phyloP scores from a whole-genome alignment of 306 rosid species.

The Cucumis hystrix region DNA sequence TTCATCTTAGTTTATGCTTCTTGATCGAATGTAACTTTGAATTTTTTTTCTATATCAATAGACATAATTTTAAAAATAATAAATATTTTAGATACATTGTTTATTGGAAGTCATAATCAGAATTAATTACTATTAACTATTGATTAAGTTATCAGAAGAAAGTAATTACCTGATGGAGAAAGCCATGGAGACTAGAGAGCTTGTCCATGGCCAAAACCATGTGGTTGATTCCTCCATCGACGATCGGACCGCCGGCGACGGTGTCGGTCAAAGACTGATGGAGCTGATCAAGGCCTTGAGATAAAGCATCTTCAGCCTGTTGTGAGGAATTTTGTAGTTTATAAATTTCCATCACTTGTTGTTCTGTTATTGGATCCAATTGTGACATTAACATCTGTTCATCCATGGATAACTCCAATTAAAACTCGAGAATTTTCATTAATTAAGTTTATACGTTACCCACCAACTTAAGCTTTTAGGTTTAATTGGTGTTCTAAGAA shows the following conservation, averaged over 20 bases:
- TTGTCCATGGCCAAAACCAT: constrained; percentile 68
- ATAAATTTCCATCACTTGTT: constrained; percentile 56
- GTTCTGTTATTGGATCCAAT: constrained; percentile 80
- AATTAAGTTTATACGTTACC: no score
- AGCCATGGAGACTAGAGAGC: constrained; percentile 69
- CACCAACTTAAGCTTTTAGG: no score
- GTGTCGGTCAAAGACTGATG: constrained; percentile 58
- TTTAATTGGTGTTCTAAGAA: no score
- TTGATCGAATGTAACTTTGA: no score
- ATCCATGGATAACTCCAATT: background rate
- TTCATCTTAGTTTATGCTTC: no score
- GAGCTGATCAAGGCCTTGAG: constrained; percentile 80
- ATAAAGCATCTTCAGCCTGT: constrained; percentile 85
- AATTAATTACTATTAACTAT: no score
- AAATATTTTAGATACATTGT: no score
- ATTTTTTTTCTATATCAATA: no score
- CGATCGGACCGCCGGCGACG: constrained; percentile 34
- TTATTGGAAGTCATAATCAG: no score
- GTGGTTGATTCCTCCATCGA: constrained; percentile 64
- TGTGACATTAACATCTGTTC: constrained; percentile 57
- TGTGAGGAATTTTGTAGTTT: constrained; percentile 46
- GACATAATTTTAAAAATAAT: no score
- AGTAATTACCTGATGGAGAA: constrained; percentile 59
- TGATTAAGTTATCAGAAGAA: background rate
- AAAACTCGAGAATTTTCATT: no score